phyloP scores from a whole-genome alignment of 495 filamentous ascomycete genomes.

The Aspergillus hancockii region DNA sequence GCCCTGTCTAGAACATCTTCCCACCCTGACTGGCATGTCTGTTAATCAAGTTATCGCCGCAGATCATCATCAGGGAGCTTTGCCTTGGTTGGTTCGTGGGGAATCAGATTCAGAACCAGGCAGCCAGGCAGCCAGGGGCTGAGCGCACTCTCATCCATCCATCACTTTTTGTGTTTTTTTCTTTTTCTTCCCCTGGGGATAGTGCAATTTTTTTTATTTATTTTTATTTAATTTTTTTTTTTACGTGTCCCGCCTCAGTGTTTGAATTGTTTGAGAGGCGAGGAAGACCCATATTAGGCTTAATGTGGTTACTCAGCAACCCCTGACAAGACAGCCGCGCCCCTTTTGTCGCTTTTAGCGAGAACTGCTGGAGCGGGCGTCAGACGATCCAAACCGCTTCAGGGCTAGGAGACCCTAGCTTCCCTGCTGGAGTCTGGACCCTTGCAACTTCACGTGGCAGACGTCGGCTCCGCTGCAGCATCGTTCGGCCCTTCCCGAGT shows the following conservation, averaged over 20 bases:
- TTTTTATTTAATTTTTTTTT: not conserved
- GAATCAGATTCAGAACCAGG: conserved; percentile 18
- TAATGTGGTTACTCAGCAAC: not conserved
- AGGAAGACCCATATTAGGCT: not conserved
- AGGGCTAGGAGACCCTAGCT: conserved; percentile 19
- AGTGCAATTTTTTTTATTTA: not conserved
- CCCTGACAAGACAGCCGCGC: conserved; percentile 3
- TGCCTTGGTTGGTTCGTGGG: conserved; percentile 19
- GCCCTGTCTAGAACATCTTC: not conserved
- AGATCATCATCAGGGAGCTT: conserved; percentile 28
- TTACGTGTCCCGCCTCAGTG: not conserved
- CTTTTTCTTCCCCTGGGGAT: not conserved
- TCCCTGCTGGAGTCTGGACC: conserved; percentile 28
- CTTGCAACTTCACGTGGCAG: conserved; percentile 32
- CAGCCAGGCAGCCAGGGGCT: conserved; percentile 29
- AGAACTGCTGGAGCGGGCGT: conserved; percentile 33
- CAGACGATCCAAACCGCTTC: conserved; percentile 13
- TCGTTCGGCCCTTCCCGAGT: conserved; percentile 33
- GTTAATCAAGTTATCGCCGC: conserved; percentile 16
- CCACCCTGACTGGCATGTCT: conserved; percentile 16
- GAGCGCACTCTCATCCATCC: conserved; percentile 3
- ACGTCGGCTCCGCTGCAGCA: conserved; percentile 23
- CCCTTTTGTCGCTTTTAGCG: conserved; percentile 7
- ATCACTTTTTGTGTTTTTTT: not conserved
- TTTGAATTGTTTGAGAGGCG: not conserved